These are phyloP conservation scores for Quercus phellos DNA, from an alignment of 331 rosid genomes.

Conservation along the genomic window DNA sequence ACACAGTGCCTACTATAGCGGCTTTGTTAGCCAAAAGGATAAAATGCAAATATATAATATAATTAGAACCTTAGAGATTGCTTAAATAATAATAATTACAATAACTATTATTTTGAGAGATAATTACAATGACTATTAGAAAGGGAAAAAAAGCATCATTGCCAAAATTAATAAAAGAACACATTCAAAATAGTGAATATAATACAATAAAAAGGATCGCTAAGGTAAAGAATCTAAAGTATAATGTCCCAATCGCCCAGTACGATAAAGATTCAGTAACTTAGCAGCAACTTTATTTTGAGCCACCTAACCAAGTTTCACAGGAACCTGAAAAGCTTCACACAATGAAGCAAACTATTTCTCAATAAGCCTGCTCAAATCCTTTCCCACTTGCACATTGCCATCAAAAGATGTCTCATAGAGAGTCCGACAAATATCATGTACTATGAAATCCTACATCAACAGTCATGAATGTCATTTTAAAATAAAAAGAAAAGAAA, in stretches of 20 bases:
- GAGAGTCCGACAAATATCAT: constrained; percentile 49
- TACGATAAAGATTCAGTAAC: constrained; percentile 69
- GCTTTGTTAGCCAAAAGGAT: too few relatives aligned
- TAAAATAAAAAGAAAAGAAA: not conserved
- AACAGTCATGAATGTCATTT: not conserved
- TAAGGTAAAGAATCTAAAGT: constrained; percentile 47
- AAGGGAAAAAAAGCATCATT: not conserved
- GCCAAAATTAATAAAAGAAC: not conserved
- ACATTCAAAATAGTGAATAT: not conserved
- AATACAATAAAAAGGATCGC: not conserved
- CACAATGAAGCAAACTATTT: constrained; percentile 41
- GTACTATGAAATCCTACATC: constrained; percentile 59
- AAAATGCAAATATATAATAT: not conserved
- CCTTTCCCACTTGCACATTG: constrained; percentile 35
- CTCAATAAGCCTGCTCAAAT: constrained; percentile 39
- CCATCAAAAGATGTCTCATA: constrained; percentile 48
- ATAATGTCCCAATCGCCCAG: constrained; percentile 79
- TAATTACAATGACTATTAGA: not conserved
- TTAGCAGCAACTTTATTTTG: constrained; percentile 49
- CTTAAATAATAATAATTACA: not conserved
- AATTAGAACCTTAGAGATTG: not conserved
- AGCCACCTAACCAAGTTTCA: constrained; percentile 31
- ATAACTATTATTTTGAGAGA: not conserved
- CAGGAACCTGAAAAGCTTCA: constrained; percentile 41
- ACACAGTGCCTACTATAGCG: too few relatives aligned